phyloP scores from a whole-genome alignment of 2,329 filamentous ascomycete genomes.

The Hypoxylon sp. region DNA sequence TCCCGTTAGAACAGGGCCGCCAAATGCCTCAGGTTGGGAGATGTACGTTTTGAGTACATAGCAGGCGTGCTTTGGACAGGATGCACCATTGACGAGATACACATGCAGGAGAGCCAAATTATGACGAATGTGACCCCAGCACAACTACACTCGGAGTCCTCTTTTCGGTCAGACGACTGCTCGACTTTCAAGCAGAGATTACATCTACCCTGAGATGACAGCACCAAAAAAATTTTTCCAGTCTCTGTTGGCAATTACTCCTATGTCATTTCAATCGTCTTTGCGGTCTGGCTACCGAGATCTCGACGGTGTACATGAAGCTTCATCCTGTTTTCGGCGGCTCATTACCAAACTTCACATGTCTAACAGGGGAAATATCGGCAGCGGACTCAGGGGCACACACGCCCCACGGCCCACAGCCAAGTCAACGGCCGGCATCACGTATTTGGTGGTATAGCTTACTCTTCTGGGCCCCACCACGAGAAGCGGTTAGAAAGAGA shows the following conservation, averaged over 20 bases:
- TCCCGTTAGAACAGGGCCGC: constrained; percentile 29
- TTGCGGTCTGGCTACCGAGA: constrained; percentile 43
- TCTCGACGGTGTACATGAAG: constrained; percentile 44
- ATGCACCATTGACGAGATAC: constrained; percentile 48
- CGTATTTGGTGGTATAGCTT: constrained; percentile 48
- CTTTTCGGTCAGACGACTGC: constrained; percentile 47
- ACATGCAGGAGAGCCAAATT: constrained; percentile 48
- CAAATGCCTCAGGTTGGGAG: constrained; percentile 43
- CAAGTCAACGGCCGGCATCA: constrained; percentile 41
- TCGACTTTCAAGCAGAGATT: constrained; percentile 28
- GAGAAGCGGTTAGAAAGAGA: constrained; percentile 47
- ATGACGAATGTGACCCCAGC: constrained; percentile 41
- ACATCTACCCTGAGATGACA: constrained; percentile 32
- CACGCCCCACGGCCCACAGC: constrained; percentile 42
- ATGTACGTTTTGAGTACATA: constrained; percentile 44
- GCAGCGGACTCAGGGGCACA: constrained; percentile 34
- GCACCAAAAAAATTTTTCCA: constrained; percentile 33
- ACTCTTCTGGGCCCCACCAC: constrained; percentile 46
- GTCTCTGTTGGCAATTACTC: constrained; percentile 1
- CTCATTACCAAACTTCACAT: constrained; percentile 44
- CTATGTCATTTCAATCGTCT: constrained; percentile 38
- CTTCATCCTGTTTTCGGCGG: constrained; percentile 46
- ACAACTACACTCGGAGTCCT: constrained; percentile 36
- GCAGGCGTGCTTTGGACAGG: constrained; percentile 46
- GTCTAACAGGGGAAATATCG: constrained; percentile 45